phyloP scores from a whole-genome alignment of 2,329 filamentous ascomycete genomes.

The Pseudocercospora ulei region DNA sequence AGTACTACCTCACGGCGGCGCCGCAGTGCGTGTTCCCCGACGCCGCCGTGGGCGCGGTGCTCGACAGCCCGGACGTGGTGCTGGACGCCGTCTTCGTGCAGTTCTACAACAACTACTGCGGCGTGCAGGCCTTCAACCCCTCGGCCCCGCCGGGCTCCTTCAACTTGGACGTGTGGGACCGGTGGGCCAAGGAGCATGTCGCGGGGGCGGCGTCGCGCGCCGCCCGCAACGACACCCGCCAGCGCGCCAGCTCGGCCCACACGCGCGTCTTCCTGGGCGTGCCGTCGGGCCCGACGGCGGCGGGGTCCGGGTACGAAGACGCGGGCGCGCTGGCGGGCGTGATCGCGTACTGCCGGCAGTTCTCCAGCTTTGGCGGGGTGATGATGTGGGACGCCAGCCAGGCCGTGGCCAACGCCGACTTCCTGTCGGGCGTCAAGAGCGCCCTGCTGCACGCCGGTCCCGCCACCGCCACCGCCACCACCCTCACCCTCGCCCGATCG shows the following conservation, averaged over 20 bases:
- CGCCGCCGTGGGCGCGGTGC: slow-evolving; percentile 28
- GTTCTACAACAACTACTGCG: slow-evolving; percentile 44
- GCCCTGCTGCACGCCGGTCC: no score
- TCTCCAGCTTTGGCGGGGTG: slow-evolving; percentile 36
- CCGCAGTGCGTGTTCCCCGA: slow-evolving; percentile 39
- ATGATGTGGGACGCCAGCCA: slow-evolving; percentile 47
- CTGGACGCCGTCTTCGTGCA: slow-evolving; percentile 39
- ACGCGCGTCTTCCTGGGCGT: slow-evolving; percentile 36
- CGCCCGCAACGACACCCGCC: neutral
- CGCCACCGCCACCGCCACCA: no score
- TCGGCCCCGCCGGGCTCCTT: slow-evolving; percentile 44
- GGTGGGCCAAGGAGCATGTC: slow-evolving; percentile 24
- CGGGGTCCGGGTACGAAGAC: slow-evolving; percentile 31
- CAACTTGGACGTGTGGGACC: neutral
- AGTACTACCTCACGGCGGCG: slow-evolving; percentile 36
- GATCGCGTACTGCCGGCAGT: slow-evolving; percentile 29
- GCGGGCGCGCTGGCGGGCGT: slow-evolving; percentile 27
- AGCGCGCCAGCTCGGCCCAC: slow-evolving; percentile 12
- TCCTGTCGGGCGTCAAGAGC: slow-evolving; percentile 24
- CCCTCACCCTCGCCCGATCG: no score
- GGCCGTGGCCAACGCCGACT: slow-evolving; percentile 30
- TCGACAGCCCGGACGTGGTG: slow-evolving; percentile 57
- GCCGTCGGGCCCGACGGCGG: slow-evolving; percentile 32
- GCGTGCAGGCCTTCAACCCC: slow-evolving; percentile 30
- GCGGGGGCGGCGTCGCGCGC: slow-evolving; percentile 3